A percentile compares a stretch with the other conserved stretches of the same genome.
Conservation (phyloP, 2,329 filamentous ascomycete species). For the Scytalidium lignicola region DNA sequence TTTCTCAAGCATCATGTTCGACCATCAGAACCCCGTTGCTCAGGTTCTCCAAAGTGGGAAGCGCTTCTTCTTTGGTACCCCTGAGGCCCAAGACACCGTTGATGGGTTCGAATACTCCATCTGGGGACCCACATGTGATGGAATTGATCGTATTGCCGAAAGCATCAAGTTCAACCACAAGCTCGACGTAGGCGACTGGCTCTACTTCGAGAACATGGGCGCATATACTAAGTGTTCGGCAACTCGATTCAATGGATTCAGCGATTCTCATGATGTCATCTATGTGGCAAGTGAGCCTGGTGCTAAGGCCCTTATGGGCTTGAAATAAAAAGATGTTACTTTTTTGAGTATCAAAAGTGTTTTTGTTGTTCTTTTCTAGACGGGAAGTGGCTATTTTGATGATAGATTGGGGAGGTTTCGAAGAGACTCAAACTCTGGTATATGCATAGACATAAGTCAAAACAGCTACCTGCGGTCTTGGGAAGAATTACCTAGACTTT, state of each 20-base stretch:
- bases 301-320: slow-evolving; percentile 63
- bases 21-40: slow-evolving; percentile 87
- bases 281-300: slow-evolving; percentile 94
- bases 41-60: slow-evolving; percentile 66
- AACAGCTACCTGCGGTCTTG: too few relatives aligned
- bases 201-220: slow-evolving; percentile 98
- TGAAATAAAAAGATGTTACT: slow-evolving; percentile 12
- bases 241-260: slow-evolving; percentile 96
- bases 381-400: background rate
- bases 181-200: slow-evolving; percentile 91
- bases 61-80: slow-evolving; percentile 53
- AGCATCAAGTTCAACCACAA: slow-evolving; percentile 71
- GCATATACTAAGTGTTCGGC: slow-evolving; percentile 98
- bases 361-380: background rate
- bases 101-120: slow-evolving; percentile 79
- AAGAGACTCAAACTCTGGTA: background rate
- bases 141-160: slow-evolving; percentile 89
- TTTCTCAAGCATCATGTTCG: slow-evolving; percentile 99
- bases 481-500: too few relatives aligned
- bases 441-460: background rate
- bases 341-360: background rate
- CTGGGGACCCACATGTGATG: slow-evolving; percentile 97
- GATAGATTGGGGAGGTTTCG: background rate
- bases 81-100: slow-evolving; percentile 41
- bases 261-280: slow-evolving; percentile 84